Conservation (phyloP, 352 stramenopile genomes). For the Phytopythium helicoides region DNA sequence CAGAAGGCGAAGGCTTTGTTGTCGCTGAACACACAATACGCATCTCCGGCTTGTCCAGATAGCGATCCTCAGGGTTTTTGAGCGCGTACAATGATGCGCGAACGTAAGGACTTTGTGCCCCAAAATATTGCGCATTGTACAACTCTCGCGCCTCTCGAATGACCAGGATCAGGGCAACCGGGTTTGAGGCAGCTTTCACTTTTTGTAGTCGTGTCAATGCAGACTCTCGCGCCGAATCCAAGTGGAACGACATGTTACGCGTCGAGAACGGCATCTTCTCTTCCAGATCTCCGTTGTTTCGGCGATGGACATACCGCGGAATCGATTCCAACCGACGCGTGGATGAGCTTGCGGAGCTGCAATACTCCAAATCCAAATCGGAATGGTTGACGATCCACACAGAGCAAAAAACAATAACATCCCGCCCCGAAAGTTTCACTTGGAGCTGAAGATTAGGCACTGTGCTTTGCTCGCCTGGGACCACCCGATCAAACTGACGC, state of each 20-base stretch:
- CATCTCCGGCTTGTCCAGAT: conserved; percentile 79
- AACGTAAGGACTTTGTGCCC: conserved; percentile 83
- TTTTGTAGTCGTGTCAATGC: conserved; percentile 68
- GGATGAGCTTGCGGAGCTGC: conserved; percentile 77
- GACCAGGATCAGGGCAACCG: conserved; percentile 79
- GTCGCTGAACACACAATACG: conserved; percentile 68
- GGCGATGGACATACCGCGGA: conserved; percentile 75
- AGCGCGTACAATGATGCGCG: conserved; percentile 76
- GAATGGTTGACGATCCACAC: conserved; percentile 90
- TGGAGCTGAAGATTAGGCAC: conserved; percentile 83
- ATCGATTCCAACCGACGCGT: conserved; percentile 60
- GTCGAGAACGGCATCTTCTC: conserved; percentile 62
- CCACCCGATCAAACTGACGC: conserved; percentile 61
- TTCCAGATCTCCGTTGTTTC: conserved; percentile 35
- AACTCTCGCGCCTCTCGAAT: conserved; percentile 75
- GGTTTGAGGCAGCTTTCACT: conserved; percentile 72
- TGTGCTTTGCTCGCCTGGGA: conserved; percentile 66
- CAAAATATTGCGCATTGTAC: conserved; percentile 87
- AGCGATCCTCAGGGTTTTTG: conserved; percentile 79
- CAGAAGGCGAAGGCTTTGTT: conserved; percentile 76
- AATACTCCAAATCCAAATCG: conserved; percentile 84
- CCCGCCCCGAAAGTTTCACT: conserved; percentile 75
- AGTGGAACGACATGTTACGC: conserved; percentile 58
- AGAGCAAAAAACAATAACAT: conserved; percentile 85
- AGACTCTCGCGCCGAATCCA: conserved; percentile 41